Evolutionary conservation across 2,329 filamentous ascomycete genomes (phyloP), one percentile per base, ranked within the genome.

Genomic region (Neofusicoccum ribis): DNA sequence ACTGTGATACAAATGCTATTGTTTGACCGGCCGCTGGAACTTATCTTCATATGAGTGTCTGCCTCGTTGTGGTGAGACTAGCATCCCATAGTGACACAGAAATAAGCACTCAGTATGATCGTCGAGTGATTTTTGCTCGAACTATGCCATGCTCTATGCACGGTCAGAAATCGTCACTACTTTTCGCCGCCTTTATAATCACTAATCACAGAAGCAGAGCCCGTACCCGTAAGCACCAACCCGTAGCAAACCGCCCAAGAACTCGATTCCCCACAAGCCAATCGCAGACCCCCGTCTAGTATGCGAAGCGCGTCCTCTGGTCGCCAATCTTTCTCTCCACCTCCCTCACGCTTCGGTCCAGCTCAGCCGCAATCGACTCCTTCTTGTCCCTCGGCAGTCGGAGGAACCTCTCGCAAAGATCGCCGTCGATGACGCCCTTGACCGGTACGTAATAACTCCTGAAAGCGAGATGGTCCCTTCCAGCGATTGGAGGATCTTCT

Each of bases 341-440:
- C 79, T 98, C 92, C 71, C 92, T 83, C 64, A 97, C 89, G 47
- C 91, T 94, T 66, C 95, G 89, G 78, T 98, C 95, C 70, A 98
- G 79, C 78, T 98, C 94, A 59, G 86, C 93, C 2, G 94, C 94
- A 81, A 99, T 96, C 87, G 93, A 93, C 79, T 92, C 89, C 84
- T 97, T 97, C 83, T 92, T 93, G 72, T 97, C 94, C 70, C 89
- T 90, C 31, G 90, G 85, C 67, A 99, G 83, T 66, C 95, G 81
- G 66, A 92, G 87, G 79, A 92, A 99, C 70, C 93, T 87, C 83
- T 99, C 95, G 72, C 95, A 97, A 46, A 99, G 82, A 79, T 99
- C 95, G 34, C 95, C 95, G 78, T 99, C 95, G 72, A 99, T 97
- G 34, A 96, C 89, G 8, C 93, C 93, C 84, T 99, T 99, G 47